Evolutionary conservation across 75 land plant genomes (phyloP).

Genomic region (Isoetes taiwanensis): DNA sequence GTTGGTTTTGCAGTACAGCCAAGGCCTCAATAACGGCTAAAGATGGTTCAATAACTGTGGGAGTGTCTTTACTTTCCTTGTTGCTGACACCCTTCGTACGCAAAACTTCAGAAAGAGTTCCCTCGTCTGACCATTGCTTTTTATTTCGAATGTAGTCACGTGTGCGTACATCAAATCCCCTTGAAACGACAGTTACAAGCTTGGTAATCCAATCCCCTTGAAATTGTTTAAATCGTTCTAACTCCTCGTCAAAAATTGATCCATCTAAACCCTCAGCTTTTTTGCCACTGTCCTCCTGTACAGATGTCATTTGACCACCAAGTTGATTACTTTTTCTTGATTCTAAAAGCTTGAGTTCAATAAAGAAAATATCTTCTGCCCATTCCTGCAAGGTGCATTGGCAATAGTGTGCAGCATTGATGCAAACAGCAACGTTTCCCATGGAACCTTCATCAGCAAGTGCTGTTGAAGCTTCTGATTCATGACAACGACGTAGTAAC

Average conservation of each 20-base stretch:
- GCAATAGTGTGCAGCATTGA: slow-evolving; percentile 74
- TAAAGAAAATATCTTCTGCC: slow-evolving; percentile 80
- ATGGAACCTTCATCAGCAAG: slow-evolving; percentile 67
- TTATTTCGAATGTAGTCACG: slow-evolving; percentile 65
- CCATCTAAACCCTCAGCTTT: slow-evolving; percentile 10
- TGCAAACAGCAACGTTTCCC: slow-evolving; percentile 45
- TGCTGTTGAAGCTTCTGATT: slow-evolving; percentile 84
- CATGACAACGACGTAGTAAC: slow-evolving; percentile 66
- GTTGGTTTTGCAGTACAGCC: slow-evolving; percentile 56
- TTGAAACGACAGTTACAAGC: slow-evolving; percentile 46
- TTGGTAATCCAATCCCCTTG: slow-evolving; percentile 58
- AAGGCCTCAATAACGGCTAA: slow-evolving; percentile 67
- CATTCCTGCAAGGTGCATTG: slow-evolving; percentile 56
- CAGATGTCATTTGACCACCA: not conserved
- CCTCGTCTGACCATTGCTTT: slow-evolving; percentile 68
- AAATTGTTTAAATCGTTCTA: slow-evolving; percentile 35
- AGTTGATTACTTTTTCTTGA: slow-evolving; percentile 2
- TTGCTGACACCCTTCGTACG: too few species aligned
- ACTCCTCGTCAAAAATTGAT: slow-evolving; percentile 52
- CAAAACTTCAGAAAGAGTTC: too few species aligned
- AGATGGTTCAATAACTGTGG: too few species aligned
- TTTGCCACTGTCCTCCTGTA: not conserved
- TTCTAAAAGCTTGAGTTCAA: slow-evolving; percentile 36
- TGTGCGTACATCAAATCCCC: slow-evolving; percentile 65
- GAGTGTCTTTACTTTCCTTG: too few species aligned